Conservation (phyloP, 352 stramenopile species). For the Globisporangium uncinulatum region DNA sequence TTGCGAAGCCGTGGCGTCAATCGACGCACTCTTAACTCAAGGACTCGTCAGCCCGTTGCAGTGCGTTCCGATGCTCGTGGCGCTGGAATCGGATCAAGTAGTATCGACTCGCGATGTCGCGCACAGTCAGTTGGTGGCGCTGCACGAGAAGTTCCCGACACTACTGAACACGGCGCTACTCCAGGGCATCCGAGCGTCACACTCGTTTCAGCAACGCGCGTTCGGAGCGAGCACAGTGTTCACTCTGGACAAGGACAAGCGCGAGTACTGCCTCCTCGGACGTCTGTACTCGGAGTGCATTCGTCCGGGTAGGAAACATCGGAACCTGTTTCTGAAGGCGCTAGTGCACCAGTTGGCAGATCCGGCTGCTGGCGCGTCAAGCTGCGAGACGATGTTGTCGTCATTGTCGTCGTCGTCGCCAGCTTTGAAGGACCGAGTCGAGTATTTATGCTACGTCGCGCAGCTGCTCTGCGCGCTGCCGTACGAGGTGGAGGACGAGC, state of each 20-base stretch:
- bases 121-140: constrained; percentile 51
- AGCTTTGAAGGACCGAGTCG: constrained; percentile 21
- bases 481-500: constrained; percentile 80
- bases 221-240: constrained; percentile 48
- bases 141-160: constrained; percentile 55
- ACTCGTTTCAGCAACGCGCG: constrained; percentile 57
- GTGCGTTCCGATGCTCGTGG: constrained; percentile 76
- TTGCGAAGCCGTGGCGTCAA: constrained; percentile 58
- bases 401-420: background rate
- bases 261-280: constrained; percentile 65
- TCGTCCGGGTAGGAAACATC: constrained; percentile 28
- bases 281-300: constrained; percentile 67
- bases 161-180: constrained; percentile 48
- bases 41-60: constrained; percentile 71
- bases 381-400: constrained; percentile 5
- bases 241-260: constrained; percentile 61
- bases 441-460: constrained; percentile 75
- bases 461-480: constrained; percentile 64
- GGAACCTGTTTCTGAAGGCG: constrained; percentile 57
- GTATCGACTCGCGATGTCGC: constrained; percentile 56
- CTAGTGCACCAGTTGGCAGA: constrained; percentile 71
- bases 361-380: constrained; percentile 16
- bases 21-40: constrained; percentile 64
- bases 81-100: constrained; percentile 71
- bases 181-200: constrained; percentile 55